phyloP scores from a whole-genome alignment of 805 yeast genomes.

The Pichia nanzhaoensis region DNA sequence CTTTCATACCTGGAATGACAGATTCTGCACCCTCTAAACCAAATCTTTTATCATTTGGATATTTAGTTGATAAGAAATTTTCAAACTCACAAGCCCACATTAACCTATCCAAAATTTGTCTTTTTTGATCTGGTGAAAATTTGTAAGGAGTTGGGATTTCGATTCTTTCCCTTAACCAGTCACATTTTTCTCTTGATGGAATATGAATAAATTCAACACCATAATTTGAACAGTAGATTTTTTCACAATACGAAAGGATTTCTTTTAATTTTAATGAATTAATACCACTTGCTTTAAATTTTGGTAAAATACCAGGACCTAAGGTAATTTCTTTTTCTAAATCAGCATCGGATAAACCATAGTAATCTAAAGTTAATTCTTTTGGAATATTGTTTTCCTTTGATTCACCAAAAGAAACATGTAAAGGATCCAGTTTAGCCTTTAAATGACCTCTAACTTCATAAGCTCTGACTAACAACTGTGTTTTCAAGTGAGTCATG shows the following conservation, averaged over 20 bases:
- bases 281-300: constrained; percentile 64
- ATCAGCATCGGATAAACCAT: constrained; percentile 85
- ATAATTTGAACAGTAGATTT: constrained; percentile 77
- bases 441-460: constrained; percentile 98
- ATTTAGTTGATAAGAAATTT: constrained; percentile 85
- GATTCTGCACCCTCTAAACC: constrained; percentile 99
- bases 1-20: constrained; percentile 93
- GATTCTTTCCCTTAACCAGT: constrained; percentile 95
- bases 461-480: constrained; percentile 93
- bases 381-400: constrained; percentile 49
- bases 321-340: constrained; percentile 75
- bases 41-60: constrained; percentile 97
- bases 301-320: constrained; percentile 96
- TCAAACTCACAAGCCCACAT: constrained; percentile 97
- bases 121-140: constrained; percentile 81
- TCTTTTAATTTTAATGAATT: constrained; percentile 67
- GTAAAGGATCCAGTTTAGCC: constrained; percentile 94
- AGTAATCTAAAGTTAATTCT: constrained; percentile 87
- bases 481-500: constrained; percentile 86
- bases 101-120: constrained; percentile 92
- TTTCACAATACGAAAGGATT: constrained; percentile 71
- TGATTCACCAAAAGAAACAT: constrained; percentile 76
- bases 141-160: constrained; percentile 87
- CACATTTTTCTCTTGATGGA: constrained; percentile 91
- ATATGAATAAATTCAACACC: constrained; percentile 97